These are phyloP conservation scores for Meira nashicola DNA, from an alignment of 1,284 basidiomycete species.

Conservation along the genomic window DNA sequence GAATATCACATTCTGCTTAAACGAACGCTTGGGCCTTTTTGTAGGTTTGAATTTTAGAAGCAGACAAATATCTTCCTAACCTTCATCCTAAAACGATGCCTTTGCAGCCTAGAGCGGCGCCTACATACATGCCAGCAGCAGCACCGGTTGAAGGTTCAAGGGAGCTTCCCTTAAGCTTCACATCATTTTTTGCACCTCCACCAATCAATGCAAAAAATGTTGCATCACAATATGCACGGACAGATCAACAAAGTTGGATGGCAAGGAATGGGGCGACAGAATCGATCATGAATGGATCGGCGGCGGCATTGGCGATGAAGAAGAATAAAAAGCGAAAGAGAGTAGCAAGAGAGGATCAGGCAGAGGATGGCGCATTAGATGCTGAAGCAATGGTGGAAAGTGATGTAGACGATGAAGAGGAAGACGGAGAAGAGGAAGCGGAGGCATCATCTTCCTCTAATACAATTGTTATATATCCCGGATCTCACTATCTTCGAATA, in stretches of 20 bases:
- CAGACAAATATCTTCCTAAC: no score
- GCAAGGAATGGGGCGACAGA: conserved; percentile 1
- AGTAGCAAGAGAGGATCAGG: conserved; percentile 4
- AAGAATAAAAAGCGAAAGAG: conserved; percentile 13
- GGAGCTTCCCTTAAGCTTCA: conserved; percentile 39
- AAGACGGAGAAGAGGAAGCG: conserved; percentile 19
- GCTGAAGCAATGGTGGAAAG: conserved; percentile 14
- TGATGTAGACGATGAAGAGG: conserved; percentile 21
- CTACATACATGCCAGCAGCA: not conserved
- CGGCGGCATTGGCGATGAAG: not conserved
- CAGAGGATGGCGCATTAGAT: conserved; percentile 13
- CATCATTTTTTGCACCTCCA: conserved; percentile 43
- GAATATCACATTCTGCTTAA: no score
- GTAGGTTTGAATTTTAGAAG: no score
- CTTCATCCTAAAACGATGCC: no score
- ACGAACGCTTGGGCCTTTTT: no score
- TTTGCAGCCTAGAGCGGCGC: no score
- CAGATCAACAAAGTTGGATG: conserved; percentile 48
- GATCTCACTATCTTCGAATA: conserved; percentile 77
- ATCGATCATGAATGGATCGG: not conserved
- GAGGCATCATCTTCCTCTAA: conserved; percentile 19
- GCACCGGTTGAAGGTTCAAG: conserved; percentile 15
- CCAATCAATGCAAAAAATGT: conserved; percentile 49
- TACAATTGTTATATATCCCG: conserved; percentile 83
- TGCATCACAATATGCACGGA: conserved; percentile 47